Base-by-base conservation (phyloP, 1,284 basidiomycete species). In the Ganoderma lingzhi region DNA sequence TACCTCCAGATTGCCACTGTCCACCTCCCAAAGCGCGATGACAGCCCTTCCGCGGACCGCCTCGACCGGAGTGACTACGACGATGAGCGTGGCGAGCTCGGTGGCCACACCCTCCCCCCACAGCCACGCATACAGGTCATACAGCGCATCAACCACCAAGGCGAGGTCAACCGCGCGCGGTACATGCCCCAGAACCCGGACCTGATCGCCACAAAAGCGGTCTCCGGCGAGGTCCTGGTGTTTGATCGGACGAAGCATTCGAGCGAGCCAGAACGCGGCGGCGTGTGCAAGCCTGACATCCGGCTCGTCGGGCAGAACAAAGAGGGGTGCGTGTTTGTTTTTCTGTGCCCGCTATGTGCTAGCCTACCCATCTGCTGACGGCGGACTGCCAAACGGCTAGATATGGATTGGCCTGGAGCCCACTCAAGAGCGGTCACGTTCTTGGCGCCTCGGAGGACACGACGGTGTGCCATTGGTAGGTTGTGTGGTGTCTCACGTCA, bases 161-260 rank as follows among this genome's bases (percentile, higher is more conserved):
- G 96, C 63, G 98, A 99, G 81, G 96, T 99, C 77, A 99, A 99
- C 82, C 86, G 97, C 48, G 98, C 98, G 67, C 88, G 98, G 59
- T 99, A 99, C 81, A 99, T 98, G 95, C 98, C 98, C 17, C 97
- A 99, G 82, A 99, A 99, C 78, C 94, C 96, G 6, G 96, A 99
- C 81, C 82, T 99, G 74, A 95, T 99, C 73, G 98, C 98, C 2
- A 99, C 97, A 10, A 97, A 99, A 77, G 86, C 96, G 12, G 90
- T 97, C 9, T 90, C 88, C 6, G 98, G 98, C 17, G 95, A 97
- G 74, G 96, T 98, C 12, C 87, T 94, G 73, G 84, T 99, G 45
- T 99, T 99, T 82, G 98, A 99, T 82, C 85, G 98, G 68, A 99
- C 98, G 61, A 99, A 98, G 82, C 97, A 99, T 81, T 91, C 96